Evolutionary conservation across 2,329 filamentous ascomycete genomes (phyloP).

Genomic region (Botrytis cinerea): DNA sequence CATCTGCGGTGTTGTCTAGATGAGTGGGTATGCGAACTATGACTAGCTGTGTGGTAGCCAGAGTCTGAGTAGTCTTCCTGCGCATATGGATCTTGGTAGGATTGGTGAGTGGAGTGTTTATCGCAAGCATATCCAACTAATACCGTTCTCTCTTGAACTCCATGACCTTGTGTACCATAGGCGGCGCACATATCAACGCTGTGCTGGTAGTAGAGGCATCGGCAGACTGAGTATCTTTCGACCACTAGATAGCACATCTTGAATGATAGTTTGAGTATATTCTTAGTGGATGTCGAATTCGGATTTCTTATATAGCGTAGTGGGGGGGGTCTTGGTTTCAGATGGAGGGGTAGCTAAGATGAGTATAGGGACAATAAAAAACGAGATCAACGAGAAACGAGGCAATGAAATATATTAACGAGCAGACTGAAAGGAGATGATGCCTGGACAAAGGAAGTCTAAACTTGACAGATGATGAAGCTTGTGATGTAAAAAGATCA

Average conservation of each 20-base stretch:
- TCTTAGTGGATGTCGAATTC: background rate
- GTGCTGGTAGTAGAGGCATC: conserved; percentile 69
- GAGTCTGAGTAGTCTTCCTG: conserved; percentile 40
- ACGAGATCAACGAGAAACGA: conserved; percentile 26
- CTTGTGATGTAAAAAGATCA: conserved; percentile 37
- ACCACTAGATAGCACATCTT: conserved; percentile 71
- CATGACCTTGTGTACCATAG: conserved; percentile 63
- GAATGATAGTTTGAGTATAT: conserved; percentile 27
- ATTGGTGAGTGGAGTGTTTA: conserved; percentile 44
- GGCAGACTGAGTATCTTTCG: conserved; percentile 69
- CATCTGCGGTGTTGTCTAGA: conserved; percentile 39
- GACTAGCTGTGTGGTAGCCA: conserved; percentile 41
- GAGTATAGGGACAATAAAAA: conserved; percentile 24
- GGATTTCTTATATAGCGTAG: conserved; percentile 7
- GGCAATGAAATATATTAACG: conserved; percentile 40
- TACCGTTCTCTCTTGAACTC: conserved; percentile 65
- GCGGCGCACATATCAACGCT: conserved; percentile 66
- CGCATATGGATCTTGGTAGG: conserved; percentile 27
- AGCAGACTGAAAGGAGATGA: conserved; percentile 37
- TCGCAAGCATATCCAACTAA: conserved; percentile 70
- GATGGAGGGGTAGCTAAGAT: conserved; percentile 21
- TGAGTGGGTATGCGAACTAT: conserved; percentile 37
- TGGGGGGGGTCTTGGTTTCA: conserved; percentile 1
- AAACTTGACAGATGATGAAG: conserved; percentile 34
- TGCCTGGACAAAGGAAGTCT: conserved; percentile 39